phyloP scores from a whole-genome alignment of 345 rosid species.

The Bruguiera sexangula region DNA sequence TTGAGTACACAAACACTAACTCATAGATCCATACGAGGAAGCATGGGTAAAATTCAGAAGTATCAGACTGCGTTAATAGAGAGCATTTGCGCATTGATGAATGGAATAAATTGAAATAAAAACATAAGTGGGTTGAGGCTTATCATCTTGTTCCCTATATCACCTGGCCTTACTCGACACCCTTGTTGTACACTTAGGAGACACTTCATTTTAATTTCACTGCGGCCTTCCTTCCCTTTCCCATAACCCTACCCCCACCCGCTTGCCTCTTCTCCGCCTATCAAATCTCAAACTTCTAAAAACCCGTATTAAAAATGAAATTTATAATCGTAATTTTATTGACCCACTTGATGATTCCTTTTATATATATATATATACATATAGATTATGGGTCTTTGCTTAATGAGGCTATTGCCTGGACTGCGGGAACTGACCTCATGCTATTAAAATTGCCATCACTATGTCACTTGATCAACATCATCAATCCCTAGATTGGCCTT shows the following conservation, averaged over 20 bases:
- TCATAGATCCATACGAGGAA: background rate
- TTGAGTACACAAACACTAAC: too few species aligned
- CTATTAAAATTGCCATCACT: conserved; percentile 8
- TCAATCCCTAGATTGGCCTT: conserved; percentile 38
- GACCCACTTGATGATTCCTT: conserved; percentile 2
- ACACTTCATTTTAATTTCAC: conserved; percentile 7
- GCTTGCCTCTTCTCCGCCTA: conserved; percentile 15
- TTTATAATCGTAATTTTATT: background rate
- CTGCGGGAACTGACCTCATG: conserved; percentile 30
- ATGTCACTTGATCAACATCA: conserved; percentile 6
- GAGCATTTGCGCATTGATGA: background rate
- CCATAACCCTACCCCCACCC: conserved; percentile 15
- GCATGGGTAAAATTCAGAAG: background rate
- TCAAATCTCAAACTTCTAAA: conserved; percentile 6
- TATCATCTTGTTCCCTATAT: conserved; percentile 39
- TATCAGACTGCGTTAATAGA: background rate
- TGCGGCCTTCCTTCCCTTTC: conserved; percentile 29
- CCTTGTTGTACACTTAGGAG: background rate
- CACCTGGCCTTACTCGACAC: conserved; percentile 27
- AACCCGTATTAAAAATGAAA: background rate
- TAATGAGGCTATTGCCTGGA: conserved; percentile 22
- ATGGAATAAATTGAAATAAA: conserved; percentile 2
- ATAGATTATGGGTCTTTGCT: background rate
- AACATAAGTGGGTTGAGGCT: conserved; percentile 21
- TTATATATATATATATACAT: too few species aligned